These are phyloP conservation scores for Periconia sp. DNA, from an alignment of 2,329 filamentous ascomycete species.

Conservation along the genomic window DNA sequence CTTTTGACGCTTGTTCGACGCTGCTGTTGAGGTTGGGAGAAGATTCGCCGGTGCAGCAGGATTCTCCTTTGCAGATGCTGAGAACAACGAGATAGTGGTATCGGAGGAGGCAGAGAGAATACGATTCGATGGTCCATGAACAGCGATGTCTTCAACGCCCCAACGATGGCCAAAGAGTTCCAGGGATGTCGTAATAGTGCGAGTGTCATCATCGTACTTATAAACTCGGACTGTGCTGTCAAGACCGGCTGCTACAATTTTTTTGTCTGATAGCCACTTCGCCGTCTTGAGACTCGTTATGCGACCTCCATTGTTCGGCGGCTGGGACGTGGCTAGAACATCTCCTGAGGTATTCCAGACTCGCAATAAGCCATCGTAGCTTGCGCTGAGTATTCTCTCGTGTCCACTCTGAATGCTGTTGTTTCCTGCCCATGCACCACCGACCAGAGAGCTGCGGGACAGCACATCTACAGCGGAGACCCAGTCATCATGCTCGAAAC, in stretches of 20 bases:
- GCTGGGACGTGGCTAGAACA: conserved; percentile 76
- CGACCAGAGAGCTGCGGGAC: conserved; percentile 68
- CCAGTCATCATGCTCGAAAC: conserved; percentile 98
- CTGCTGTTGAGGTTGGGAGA: conserved; percentile 69
- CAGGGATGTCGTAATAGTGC: conserved; percentile 71
- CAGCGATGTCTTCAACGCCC: conserved; percentile 74
- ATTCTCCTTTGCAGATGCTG: conserved; percentile 75
- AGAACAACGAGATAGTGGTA: conserved; percentile 87
- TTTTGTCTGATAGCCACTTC: conserved; percentile 78
- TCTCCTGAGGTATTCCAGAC: conserved; percentile 90
- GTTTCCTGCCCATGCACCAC: conserved; percentile 63
- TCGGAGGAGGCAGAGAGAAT: conserved; percentile 88
- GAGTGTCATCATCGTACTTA: conserved; percentile 77
- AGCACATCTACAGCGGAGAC: conserved; percentile 86
- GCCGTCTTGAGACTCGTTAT: conserved; percentile 77
- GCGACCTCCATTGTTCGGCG: conserved; percentile 67
- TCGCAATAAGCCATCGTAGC: conserved; percentile 86
- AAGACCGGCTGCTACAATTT: conserved; percentile 81
- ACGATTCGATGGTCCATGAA: conserved; percentile 74
- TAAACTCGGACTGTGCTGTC: conserved; percentile 88
- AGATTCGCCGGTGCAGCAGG: conserved; percentile 74
- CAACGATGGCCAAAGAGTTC: conserved; percentile 85
- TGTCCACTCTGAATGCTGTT: conserved; percentile 59
- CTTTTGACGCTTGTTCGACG: conserved; percentile 78
- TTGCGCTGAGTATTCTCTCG: conserved; percentile 84